A percentile compares a stretch with the other conserved stretches of the same genome.
Conservation (phyloP, 1,284 basidiomycete genomes). For the Marasmius tenuissimus region DNA sequence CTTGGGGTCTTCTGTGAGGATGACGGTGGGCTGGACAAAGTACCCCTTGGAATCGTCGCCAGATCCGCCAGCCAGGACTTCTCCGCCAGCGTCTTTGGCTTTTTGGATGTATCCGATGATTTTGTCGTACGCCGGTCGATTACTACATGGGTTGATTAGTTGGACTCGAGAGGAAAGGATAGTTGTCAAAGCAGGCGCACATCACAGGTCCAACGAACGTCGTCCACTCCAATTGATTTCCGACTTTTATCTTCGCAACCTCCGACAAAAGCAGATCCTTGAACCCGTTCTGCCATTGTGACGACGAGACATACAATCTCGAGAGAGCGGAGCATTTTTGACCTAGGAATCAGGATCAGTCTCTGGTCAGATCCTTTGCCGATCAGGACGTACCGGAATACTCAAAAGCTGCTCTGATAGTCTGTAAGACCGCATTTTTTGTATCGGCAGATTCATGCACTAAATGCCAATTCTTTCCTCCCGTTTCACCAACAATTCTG, state of each 20-base stretch:
- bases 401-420: conserved; percentile 90
- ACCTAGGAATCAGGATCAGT: conserved; percentile 39
- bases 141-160: conserved; percentile 40
- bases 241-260: conserved; percentile 84
- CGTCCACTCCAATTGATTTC: conserved; percentile 73
- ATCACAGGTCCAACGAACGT: conserved; percentile 98
- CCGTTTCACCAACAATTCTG: conserved; percentile 94
- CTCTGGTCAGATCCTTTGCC: background rate
- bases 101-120: conserved; percentile 85
- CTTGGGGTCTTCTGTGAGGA: conserved; percentile 90
- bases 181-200: conserved; percentile 39
- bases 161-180: background rate
- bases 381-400: conserved; percentile 72
- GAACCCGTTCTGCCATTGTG: conserved; percentile 88
- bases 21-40: conserved; percentile 94
- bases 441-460: conserved; percentile 89
- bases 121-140: conserved; percentile 85
- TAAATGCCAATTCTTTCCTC: conserved; percentile 98
- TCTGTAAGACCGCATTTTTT: conserved; percentile 86
- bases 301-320: conserved; percentile 86
- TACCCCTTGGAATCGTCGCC: conserved; percentile 94
- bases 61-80: conserved; percentile 85
- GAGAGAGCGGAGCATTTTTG: conserved; percentile 98
- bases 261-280: conserved; percentile 78
- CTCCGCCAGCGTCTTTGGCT: conserved; percentile 87